Conservation (phyloP, 2,329 filamentous ascomycete species). For the Fusarium nematophilum region DNA sequence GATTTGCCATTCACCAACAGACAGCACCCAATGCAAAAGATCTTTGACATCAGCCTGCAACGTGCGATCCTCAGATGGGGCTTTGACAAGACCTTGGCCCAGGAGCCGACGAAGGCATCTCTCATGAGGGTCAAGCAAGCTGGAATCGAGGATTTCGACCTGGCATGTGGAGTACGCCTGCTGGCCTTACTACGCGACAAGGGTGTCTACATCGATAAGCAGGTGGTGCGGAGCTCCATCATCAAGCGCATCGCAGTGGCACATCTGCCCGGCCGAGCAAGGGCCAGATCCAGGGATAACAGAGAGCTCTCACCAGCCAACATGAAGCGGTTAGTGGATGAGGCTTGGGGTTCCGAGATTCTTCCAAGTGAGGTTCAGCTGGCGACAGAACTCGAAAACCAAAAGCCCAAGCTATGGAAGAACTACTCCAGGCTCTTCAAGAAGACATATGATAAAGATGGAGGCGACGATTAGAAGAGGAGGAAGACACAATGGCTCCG, state of each 20-base stretch:
- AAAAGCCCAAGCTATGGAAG: conserved; percentile 46
- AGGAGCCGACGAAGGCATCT: conserved; percentile 25
- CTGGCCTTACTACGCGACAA: conserved; percentile 49
- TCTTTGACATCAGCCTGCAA: conserved; percentile 57
- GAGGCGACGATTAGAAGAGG: conserved; percentile 10
- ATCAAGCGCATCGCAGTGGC: conserved; percentile 47
- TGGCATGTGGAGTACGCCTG: conserved; percentile 52
- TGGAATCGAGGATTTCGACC: conserved; percentile 43
- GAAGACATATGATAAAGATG: conserved; percentile 42
- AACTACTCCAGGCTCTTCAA: conserved; percentile 45
- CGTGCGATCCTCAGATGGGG: conserved; percentile 57
- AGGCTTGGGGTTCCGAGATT: conserved; percentile 50
- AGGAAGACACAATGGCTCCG: neutral
- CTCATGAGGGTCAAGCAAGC: conserved; percentile 16
- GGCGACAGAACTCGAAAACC: conserved; percentile 43
- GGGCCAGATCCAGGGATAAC: conserved; percentile 45
- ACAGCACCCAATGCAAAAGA: conserved; percentile 59
- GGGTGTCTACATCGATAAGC: conserved; percentile 50
- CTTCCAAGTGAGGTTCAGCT: conserved; percentile 41
- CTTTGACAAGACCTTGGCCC: conserved; percentile 53
- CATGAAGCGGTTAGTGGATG: conserved; percentile 48
- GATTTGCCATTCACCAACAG: conserved; percentile 56
- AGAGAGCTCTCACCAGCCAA: conserved; percentile 46
- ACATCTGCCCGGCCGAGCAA: conserved; percentile 42
- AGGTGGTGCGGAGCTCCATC: conserved; percentile 45